Evolutionary conservation across 345 rosid species (phyloP).

Genomic region (Euclidium syriacum): DNA sequence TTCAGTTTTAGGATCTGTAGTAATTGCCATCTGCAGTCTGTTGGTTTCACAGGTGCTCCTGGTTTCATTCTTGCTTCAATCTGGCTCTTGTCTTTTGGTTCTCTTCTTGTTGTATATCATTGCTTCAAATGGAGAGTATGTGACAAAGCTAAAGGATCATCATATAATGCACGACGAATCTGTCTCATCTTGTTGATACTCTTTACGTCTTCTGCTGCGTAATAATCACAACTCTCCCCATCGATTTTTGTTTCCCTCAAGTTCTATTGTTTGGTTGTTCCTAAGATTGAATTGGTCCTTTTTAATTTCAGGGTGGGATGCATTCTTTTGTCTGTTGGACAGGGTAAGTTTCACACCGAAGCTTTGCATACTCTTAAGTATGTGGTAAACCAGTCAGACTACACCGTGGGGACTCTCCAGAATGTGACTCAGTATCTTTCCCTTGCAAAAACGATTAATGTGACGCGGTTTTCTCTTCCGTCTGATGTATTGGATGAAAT

Average conservation of each 20-base stretch:
- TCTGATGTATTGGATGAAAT: conserved; percentile 61
- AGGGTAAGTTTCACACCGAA: conserved; percentile 72
- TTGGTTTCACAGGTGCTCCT: conserved; percentile 88
- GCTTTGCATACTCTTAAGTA: conserved; percentile 70
- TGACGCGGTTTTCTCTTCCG: conserved; percentile 76
- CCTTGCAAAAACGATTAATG: conserved; percentile 83
- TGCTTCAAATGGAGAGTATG: conserved; percentile 65
- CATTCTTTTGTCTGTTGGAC: conserved; percentile 87
- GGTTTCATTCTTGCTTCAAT: conserved; percentile 66
- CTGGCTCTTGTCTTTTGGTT: conserved; percentile 83
- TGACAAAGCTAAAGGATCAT: conserved; percentile 43
- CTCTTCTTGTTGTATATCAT: conserved; percentile 59
- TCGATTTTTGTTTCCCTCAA: not conserved
- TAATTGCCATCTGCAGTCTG: conserved; percentile 56
- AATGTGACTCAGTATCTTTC: conserved; percentile 85
- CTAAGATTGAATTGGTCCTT: not conserved
- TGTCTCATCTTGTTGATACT: conserved; percentile 68
- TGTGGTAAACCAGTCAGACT: conserved; percentile 93
- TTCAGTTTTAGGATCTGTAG: not conserved
- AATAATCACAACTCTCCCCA: conserved; percentile 31
- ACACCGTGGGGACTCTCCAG: conserved; percentile 69
- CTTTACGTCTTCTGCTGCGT: conserved; percentile 88
- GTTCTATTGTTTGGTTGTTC: not conserved
- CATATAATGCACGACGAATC: conserved; percentile 40
- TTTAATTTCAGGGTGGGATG: conserved; percentile 74